Base-by-base conservation (phyloP, 129 eudicot genomes). In the Helichrysum umbraculigerum region DNA sequence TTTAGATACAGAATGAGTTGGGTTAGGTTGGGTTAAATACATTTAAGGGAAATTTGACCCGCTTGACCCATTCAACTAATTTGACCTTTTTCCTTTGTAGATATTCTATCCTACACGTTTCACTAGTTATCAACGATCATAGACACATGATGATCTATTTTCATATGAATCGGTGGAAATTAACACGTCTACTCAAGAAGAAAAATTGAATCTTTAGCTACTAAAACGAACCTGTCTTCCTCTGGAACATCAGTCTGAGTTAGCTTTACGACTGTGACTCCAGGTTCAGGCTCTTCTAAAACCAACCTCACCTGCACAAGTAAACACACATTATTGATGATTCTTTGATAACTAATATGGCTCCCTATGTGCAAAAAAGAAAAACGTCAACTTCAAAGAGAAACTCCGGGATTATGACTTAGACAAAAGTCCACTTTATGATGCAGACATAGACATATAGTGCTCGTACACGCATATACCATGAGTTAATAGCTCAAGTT, bases 221-320 rank as follows among this genome's bases (percentile, higher is more conserved):
- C n/a, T 1, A 62, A 51, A 28, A 81, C 79, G 35, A 63, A 90
- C 98, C 96, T 90, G 85, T 93, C 98, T 82, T 93, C 98, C 79
- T 93, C 96, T 0, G 98, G 98, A 44, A 93, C 93, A 79, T 91
- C 96, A 17, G 93, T 87, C 68, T 91, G 98, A 5, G 87, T 86
- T 81, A 93, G 68, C 81, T 86, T 93, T 10, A 93, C 86, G 50
- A 88, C 74, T 8, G 98, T 93, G 15, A 87, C 77, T 15, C 98
- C 98, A 72, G 97, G 76, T 78, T 91, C 97, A 22, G 98, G 97
- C 77, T 93, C 98, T 15, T 93, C 98, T 54, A 93, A 82, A 67
- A 86, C 78, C 54, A 93, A 86, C n/a, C 92, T 81, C 72, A 93
- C 98, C 97, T 93, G 88, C 76, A 77, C 68, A 52, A 11, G 12